phyloP scores from a whole-genome alignment of 1,284 basidiomycete genomes.

The Ceratobasidium sp. region DNA sequence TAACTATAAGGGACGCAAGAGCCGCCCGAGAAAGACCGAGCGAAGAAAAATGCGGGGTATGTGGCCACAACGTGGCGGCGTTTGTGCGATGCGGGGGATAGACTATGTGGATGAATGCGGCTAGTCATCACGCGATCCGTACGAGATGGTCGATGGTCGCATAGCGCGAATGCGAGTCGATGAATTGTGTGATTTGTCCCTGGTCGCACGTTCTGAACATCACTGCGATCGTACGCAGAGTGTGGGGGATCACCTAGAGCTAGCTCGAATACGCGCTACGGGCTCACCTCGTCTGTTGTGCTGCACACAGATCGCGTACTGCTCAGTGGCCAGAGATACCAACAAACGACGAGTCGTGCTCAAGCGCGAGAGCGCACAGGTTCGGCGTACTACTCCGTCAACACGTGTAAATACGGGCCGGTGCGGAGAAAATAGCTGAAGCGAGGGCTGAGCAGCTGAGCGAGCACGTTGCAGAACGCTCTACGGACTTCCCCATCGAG shows the following conservation, averaged over 20 bases:
- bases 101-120: slow-evolving; percentile 16
- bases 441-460: slow-evolving; percentile 13
- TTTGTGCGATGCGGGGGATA: slow-evolving; percentile 17
- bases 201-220: slow-evolving; percentile 30
- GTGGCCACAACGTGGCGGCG: slow-evolving; percentile 18
- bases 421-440: slow-evolving; percentile 19
- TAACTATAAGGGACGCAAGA: slow-evolving; percentile 15
- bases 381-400: neutral
- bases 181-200: slow-evolving; percentile 32
- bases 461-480: slow-evolving; percentile 14
- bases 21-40: slow-evolving; percentile 5
- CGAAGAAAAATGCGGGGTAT: slow-evolving; percentile 9
- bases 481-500: slow-evolving; percentile 21
- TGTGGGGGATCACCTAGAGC: slow-evolving; percentile 23
- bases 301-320: slow-evolving; percentile 19
- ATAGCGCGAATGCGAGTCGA: neutral
- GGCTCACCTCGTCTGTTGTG: slow-evolving; percentile 23
- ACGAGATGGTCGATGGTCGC: slow-evolving; percentile 20
- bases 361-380: neutral
- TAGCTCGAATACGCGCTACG: slow-evolving; percentile 44
- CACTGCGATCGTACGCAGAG: slow-evolving; percentile 15
- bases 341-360: too few relatives aligned
- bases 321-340: slow-evolving; percentile 24
- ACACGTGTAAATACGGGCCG: slow-evolving; percentile 44
- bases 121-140: slow-evolving; percentile 12